Base-by-base conservation (phyloP, 495 filamentous ascomycete species). In the Acidiella bohemica region DNA sequence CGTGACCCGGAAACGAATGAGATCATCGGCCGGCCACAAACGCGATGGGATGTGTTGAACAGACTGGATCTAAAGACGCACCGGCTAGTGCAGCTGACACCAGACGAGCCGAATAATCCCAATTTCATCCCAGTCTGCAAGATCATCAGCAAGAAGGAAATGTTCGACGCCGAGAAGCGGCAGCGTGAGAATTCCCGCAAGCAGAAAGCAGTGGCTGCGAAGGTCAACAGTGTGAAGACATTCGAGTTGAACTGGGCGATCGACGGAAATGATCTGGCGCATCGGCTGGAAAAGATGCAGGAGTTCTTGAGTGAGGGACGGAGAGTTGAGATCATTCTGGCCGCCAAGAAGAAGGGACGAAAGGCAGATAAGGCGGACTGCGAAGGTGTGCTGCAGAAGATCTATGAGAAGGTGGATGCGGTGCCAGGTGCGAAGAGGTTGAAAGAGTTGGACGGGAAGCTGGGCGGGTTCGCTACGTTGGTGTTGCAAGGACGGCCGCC, bases 241-340 rank as follows among this genome's bases (percentile, higher is more conserved):
- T 53, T 93, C 12, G 85, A 93, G 62, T 18, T 93, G 45, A 84
- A 84, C 58, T 93, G 85, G 85, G 74, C 78, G 19, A 85, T 88
- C 47, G 75, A 73, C 39, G 31, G 12, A 3, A 52, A 54, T 16
- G 59, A 62, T 43, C 30, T 62, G 35, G 24, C 27, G 16, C 59
- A 62, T 47, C 39, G 58, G 27, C 25, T 60, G 22, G 38, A 43
- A 23, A 49, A 47, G 38, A 23, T 60, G 23, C 32, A 26, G 32
- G 52, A 54, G 33, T 60, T 60, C 45, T 20, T 62, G 41, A 42
- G 14, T 18, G 48, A 60, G 40, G 59, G 59, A n/a, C 53, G 53
- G 36, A 56, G 50, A 39, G 56, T 62, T 31, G 59, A 62, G 31
- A 42, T 62, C 9, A 18, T 55, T 19, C 34, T 62, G 2, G 58